These are phyloP conservation scores for Immersiporthe knoxdaviesiana DNA, from an alignment of 2,329 filamentous ascomycete species.

Conservation along the genomic window DNA sequence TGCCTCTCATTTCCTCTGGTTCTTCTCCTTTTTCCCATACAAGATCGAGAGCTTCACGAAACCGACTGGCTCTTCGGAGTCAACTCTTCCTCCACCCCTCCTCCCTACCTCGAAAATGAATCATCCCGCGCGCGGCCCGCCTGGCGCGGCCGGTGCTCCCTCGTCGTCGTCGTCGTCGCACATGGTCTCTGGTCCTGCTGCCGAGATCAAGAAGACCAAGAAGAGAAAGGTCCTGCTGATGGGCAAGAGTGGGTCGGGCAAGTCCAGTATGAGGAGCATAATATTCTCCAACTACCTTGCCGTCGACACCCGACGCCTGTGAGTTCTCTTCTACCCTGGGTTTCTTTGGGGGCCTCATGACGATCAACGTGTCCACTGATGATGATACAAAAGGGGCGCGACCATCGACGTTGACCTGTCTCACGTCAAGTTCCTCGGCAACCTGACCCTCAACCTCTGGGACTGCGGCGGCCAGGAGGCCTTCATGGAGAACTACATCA, in stretches of 20 bases:
- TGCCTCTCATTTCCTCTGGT: background rate
- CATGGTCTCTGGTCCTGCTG: conserved; percentile 34
- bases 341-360: background rate
- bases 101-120: conserved; percentile 24
- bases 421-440: conserved; percentile 98
- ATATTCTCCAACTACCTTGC: conserved; percentile 99
- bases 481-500: conserved; percentile 98
- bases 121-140: conserved; percentile 11
- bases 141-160: conserved; percentile 18
- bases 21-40: background rate
- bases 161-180: conserved; percentile 36
- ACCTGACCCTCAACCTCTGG: conserved; percentile 96
- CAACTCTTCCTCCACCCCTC: background rate
- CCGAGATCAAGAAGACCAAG: conserved; percentile 69
- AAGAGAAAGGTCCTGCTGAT: conserved; percentile 87
- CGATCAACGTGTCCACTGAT: background rate
- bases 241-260: conserved; percentile 97
- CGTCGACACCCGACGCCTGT: conserved; percentile 87
- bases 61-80: conserved; percentile 3
- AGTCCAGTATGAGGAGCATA: conserved; percentile 97
- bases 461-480: conserved; percentile 98
- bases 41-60: background rate
- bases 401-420: conserved; percentile 99
- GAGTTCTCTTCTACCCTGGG: conserved; percentile 36
- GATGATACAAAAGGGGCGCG: conserved; percentile 64